Evolutionary conservation across 2,329 filamentous ascomycete genomes (phyloP), one percentile per base, ranked within the genome.

Genomic region (Aspergillus fumigatiaffinis): DNA sequence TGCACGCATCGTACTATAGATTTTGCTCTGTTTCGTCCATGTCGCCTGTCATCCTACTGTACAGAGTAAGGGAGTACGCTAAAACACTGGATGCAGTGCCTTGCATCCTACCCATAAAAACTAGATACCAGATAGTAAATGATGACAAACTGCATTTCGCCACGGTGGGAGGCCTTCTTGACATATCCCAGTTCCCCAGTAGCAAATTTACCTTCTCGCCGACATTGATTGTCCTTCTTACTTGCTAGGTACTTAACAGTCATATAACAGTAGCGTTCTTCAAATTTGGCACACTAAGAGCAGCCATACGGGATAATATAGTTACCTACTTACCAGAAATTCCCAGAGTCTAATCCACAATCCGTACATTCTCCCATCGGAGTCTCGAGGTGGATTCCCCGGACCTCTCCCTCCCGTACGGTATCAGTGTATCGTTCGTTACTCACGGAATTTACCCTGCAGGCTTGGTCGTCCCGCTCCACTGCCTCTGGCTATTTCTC

Each of bases 301-400:
- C 29, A 32, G 29, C 29, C 12, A 32, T 32, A 32, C 12, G 29
- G 10, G 12, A 32, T 14, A 14, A 32, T 32, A 32, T 32, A 32
- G 29, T n/a, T 42, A 42, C 8, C 41, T 21, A 20, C 21, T 44
- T 44, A 20, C n/a, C 8, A 21, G 8, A 23, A 25, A 7, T n/a
- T 46, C 26, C 47, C 52, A 51, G n/a, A 51, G n/a, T 54, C 32
- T 41, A 32, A 48, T 48, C 51, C 4, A 57, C 55, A 51, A 57
- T 44, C 29, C 52, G 49, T 58, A 60, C 59, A 60, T 52, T 56
- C 55, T 56, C 55, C 54, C 60, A 60, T 61, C 63, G 66, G 63
- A 66, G 57, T 53, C 51, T 57, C 56, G 49, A 60, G 44, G 51
- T 62, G 59, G 64, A 64, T 62, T 63, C 60, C 65, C 62, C 62